These are phyloP conservation scores for Suhomyces terraborum DNA, from an alignment of 1,139 yeast genomes.

Conservation along the genomic window DNA sequence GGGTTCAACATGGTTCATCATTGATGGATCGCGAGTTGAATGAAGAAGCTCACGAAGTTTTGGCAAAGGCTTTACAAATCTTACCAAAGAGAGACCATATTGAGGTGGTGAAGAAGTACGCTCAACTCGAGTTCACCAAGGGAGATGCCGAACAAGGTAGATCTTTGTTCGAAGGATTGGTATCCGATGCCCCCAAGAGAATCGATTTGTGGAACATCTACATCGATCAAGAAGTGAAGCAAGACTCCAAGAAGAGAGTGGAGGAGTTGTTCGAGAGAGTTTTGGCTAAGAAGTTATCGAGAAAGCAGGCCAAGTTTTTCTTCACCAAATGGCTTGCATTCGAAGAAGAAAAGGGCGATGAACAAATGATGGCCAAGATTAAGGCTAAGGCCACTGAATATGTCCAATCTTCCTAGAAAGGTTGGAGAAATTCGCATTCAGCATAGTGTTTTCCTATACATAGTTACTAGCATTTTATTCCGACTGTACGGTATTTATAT, in stretches of 20 bases:
- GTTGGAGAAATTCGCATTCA: background rate
- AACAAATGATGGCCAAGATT: slow-evolving; percentile 75
- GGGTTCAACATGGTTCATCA: slow-evolving; percentile 80
- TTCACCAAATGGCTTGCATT: slow-evolving; percentile 87
- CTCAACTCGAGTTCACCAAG: slow-evolving; percentile 79
- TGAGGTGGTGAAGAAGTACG: slow-evolving; percentile 83
- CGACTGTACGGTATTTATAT: slow-evolving; percentile 7
- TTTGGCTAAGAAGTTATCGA: slow-evolving; percentile 63
- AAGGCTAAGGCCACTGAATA: slow-evolving; percentile 90
- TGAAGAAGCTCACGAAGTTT: slow-evolving; percentile 66
- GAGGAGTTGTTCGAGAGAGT: slow-evolving; percentile 85
- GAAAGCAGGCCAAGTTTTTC: slow-evolving; percentile 93
- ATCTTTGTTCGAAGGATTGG: slow-evolving; percentile 87
- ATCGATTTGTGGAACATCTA: slow-evolving; percentile 94
- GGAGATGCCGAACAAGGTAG: slow-evolving; percentile 96
- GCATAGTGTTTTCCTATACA: slow-evolving; percentile 3
- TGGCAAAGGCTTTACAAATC: slow-evolving; percentile 71
- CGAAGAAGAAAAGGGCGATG: slow-evolving; percentile 72
- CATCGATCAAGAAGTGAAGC: slow-evolving; percentile 86
- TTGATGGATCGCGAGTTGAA: slow-evolving; percentile 59
- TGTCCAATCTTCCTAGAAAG: slow-evolving; percentile 35
- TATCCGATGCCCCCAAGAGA: slow-evolving; percentile 88
- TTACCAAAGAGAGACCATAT: slow-evolving; percentile 78
- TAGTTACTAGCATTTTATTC: slow-evolving; percentile 7
- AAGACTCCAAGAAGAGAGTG: slow-evolving; percentile 56